Conservation (phyloP, 352 stramenopile species). For the Pythium chondricola region DNA sequence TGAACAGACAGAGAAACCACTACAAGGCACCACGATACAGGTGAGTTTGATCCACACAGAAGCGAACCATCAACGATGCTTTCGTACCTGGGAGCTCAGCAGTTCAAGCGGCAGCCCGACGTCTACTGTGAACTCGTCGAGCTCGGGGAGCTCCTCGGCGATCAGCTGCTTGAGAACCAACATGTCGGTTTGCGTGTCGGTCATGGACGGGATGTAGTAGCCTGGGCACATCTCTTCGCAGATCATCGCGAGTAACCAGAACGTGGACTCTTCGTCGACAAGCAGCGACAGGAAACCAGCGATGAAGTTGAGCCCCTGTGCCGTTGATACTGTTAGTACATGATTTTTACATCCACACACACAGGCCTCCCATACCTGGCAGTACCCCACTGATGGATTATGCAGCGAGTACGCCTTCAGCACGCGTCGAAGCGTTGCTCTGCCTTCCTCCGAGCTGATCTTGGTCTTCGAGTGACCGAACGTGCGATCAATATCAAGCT, state of each 20-base stretch:
- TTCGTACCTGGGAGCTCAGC: constrained; percentile 60
- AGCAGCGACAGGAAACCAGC: constrained; percentile 78
- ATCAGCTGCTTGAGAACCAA: constrained; percentile 85
- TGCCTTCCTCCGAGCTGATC: constrained; percentile 49
- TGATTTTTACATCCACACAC: neutral
- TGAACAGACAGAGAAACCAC: constrained; percentile 89
- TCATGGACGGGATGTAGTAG: constrained; percentile 87
- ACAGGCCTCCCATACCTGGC: constrained; percentile 36
- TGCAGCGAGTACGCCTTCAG: constrained; percentile 75
- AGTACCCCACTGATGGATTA: constrained; percentile 80
- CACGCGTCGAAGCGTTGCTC: constrained; percentile 51
- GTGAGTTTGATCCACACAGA: neutral
- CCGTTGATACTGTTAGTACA: neutral
- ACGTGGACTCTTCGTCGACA: constrained; percentile 82
- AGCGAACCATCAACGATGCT: neutral
- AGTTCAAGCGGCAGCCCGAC: constrained; percentile 82
- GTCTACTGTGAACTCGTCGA: constrained; percentile 72
- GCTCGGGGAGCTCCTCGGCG: constrained; percentile 58
- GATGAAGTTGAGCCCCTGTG: constrained; percentile 80
- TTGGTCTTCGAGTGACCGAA: constrained; percentile 72
- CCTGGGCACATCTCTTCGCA: constrained; percentile 87
- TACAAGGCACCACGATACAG: constrained; percentile 14
- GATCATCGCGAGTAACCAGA: constrained; percentile 85
- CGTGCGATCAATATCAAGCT: constrained; percentile 82
- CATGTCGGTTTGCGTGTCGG: constrained; percentile 87